Percentiles rank a stretch among this genome's conserved stretches.
Conservation (phyloP, 306 rosid species). For the Pueraria montana region DNA sequence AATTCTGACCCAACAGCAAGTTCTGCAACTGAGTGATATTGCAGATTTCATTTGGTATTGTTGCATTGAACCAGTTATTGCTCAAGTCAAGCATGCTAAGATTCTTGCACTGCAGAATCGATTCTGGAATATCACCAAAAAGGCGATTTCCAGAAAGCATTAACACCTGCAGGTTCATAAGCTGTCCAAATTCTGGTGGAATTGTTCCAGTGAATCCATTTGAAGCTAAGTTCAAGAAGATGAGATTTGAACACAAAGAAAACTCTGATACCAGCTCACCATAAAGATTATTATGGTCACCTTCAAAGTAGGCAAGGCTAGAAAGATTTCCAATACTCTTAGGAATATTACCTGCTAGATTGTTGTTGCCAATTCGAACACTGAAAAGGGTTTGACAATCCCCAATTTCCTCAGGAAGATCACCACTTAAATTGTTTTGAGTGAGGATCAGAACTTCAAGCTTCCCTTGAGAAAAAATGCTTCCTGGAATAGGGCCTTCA, state of each 20-base stretch:
- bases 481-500: slow-evolving; percentile 3
- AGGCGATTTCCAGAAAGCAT: slow-evolving; percentile 70
- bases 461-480: background rate
- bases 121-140: slow-evolving; percentile 67
- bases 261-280: slow-evolving; percentile 41
- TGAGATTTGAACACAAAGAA: slow-evolving; percentile 70
- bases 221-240: slow-evolving; percentile 78
- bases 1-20: too few relatives aligned
- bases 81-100: background rate
- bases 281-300: slow-evolving; percentile 73
- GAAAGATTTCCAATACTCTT: slow-evolving; percentile 60
- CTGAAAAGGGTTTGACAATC: slow-evolving; percentile 27
- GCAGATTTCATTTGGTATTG: background rate
- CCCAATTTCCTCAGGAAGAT: background rate
- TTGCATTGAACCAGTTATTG: background rate
- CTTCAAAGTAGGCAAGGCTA: slow-evolving; percentile 86
- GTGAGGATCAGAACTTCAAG: background rate
- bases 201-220: slow-evolving; percentile 74
- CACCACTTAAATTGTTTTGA: background rate
- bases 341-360: background rate
- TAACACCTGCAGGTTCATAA: slow-evolving; percentile 78
- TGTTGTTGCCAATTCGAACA: slow-evolving; percentile 37
- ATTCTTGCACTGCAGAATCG: slow-evolving; percentile 6
- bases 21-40: background rate
- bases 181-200: slow-evolving; percentile 73